phyloP scores from a whole-genome alignment of 106 monocot species.

The Allium cepa region DNA sequence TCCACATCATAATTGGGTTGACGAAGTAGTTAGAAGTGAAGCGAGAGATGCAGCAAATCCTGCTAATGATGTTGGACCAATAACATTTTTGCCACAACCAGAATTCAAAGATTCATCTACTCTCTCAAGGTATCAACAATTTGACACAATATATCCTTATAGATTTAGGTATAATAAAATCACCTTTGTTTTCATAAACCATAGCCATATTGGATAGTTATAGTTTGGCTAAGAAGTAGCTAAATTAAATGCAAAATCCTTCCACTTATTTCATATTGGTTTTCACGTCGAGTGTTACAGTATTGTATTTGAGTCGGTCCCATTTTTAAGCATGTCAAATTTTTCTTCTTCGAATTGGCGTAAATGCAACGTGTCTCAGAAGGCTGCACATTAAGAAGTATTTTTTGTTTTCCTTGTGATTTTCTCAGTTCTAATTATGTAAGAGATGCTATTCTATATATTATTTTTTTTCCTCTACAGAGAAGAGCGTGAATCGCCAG shows the following conservation, averaged over 20 bases:
- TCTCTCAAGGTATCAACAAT: slow-evolving; percentile 41
- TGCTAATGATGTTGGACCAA: slow-evolving; percentile 28
- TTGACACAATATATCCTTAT: no score
- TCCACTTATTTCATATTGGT: no score
- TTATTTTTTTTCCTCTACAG: slow-evolving; percentile 21
- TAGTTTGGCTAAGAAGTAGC: no score
- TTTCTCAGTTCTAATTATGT: neutral
- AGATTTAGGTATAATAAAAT: no score
- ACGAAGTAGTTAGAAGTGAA: slow-evolving; percentile 84
- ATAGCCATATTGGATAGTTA: neutral
- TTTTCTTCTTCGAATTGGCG: no score
- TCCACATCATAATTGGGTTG: slow-evolving; percentile 80
- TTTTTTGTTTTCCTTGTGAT: neutral
- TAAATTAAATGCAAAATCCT: no score
- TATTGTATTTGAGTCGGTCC: no score
- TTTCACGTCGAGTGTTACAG: no score
- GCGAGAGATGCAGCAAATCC: slow-evolving; percentile 25
- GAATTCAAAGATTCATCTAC: slow-evolving; percentile 42
- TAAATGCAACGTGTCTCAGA: no score
- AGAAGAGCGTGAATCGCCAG: slow-evolving; percentile 70
- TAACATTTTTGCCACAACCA: slow-evolving; percentile 12
- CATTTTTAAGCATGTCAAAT: no score
- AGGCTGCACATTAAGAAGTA: neutral
- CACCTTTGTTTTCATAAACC: neutral
- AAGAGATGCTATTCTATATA: neutral